phyloP scores from a whole-genome alignment of 1,284 basidiomycete genomes.

The Xerocomus minutiporus region DNA sequence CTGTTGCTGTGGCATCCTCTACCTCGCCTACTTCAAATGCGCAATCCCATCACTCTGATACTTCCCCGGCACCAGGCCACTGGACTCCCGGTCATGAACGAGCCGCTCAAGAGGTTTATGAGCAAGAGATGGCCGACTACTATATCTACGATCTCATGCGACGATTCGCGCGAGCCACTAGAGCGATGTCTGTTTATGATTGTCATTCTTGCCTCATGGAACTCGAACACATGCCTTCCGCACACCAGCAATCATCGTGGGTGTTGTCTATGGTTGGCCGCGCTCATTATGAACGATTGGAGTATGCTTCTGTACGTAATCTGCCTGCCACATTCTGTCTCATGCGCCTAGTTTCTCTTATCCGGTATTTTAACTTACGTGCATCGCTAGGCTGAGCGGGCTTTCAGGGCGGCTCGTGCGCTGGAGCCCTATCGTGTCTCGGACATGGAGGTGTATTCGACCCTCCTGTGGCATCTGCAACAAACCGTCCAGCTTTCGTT shows the following conservation, averaged over 20 bases:
- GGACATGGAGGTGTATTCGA: slow-evolving; percentile 94
- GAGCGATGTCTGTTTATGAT: slow-evolving; percentile 71
- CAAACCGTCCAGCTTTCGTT: slow-evolving; percentile 78
- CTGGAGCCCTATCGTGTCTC: slow-evolving; percentile 80
- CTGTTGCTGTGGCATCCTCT: slow-evolving; percentile 45
- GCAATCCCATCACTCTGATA: slow-evolving; percentile 57
- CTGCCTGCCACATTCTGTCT: slow-evolving; percentile 4
- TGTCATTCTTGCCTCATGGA: slow-evolving; percentile 70
- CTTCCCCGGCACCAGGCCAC: slow-evolving; percentile 51
- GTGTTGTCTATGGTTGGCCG: slow-evolving; percentile 78
- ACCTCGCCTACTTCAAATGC: slow-evolving; percentile 58
- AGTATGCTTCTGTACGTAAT: slow-evolving; percentile 77
- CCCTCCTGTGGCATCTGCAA: slow-evolving; percentile 89
- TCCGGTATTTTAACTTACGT: slow-evolving; percentile 27
- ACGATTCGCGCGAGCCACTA: slow-evolving; percentile 73
- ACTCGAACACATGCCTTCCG: slow-evolving; percentile 70
- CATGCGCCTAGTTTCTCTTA: slow-evolving; percentile 6
- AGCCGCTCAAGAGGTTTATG: slow-evolving; percentile 66
- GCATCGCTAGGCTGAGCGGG: slow-evolving; percentile 68
- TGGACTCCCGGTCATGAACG: slow-evolving; percentile 61
- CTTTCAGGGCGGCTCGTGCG: slow-evolving; percentile 75
- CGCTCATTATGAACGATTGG: slow-evolving; percentile 82
- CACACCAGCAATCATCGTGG: slow-evolving; percentile 71
- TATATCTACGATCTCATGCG: slow-evolving; percentile 80
- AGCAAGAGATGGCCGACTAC: slow-evolving; percentile 70